These are phyloP conservation scores for Psidium guajava DNA, from an alignment of 345 rosid species.

Conservation along the genomic window DNA sequence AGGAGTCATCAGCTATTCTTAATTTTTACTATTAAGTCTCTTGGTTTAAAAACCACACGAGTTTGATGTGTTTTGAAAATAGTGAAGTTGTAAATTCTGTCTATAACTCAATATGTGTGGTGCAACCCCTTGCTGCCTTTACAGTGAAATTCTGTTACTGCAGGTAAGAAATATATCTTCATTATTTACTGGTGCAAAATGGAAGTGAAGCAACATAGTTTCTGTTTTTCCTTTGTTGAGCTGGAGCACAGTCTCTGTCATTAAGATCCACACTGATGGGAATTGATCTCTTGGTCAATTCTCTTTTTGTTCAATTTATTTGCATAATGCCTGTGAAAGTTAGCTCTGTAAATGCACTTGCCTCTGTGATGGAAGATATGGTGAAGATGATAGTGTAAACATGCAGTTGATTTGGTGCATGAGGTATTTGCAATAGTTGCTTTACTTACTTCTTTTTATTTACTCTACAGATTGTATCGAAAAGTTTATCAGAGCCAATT, in stretches of 20 bases:
- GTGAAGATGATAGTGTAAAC: background rate
- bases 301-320: background rate
- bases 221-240: background rate
- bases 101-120: background rate
- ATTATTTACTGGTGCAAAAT: background rate
- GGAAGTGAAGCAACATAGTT: background rate
- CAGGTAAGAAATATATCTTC: background rate
- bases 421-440: background rate
- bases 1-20: background rate
- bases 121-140: background rate
- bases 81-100: background rate
- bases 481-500: conserved; percentile 78
- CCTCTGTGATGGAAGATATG: background rate
- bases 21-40: background rate
- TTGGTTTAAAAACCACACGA: background rate
- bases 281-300: background rate
- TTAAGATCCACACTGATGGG: background rate
- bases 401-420: background rate
- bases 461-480: conserved; percentile 60
- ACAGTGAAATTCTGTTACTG: background rate
- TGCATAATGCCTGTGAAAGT: background rate
- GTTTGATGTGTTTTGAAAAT: background rate
- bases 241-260: background rate
- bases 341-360: background rate
- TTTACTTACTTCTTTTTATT: background rate